Evolutionary conservation across 2,329 filamentous ascomycete species (phyloP).

Genomic region (Pseudogymnoascus sp.): DNA sequence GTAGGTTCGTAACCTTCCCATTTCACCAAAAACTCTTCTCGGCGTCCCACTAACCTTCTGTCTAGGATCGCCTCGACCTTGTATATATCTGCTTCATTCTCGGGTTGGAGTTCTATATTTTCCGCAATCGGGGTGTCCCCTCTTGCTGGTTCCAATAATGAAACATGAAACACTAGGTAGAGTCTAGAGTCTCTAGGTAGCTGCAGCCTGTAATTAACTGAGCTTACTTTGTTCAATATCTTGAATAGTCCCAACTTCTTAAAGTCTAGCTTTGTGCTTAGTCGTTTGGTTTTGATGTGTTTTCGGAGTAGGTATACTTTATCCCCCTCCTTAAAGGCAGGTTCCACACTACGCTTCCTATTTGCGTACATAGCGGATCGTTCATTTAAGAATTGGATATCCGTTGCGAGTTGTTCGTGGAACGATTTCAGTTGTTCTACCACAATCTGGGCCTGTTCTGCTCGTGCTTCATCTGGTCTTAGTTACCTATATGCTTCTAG

Average conservation of each 20-base stretch:
- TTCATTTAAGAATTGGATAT: not conserved
- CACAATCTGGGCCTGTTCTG: too few relatives aligned
- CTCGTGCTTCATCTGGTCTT: not conserved
- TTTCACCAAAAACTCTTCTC: not conserved
- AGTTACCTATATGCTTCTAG: not conserved
- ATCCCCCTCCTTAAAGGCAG: not conserved
- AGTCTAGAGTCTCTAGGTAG: not conserved
- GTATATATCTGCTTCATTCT: not conserved
- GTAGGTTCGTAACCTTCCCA: not conserved
- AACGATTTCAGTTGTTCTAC: too few relatives aligned
- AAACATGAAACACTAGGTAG: not conserved
- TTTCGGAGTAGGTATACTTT: not conserved
- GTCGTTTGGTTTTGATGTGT: not conserved
- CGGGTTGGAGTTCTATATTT: not conserved
- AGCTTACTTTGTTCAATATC: not conserved
- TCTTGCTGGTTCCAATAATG: not conserved
- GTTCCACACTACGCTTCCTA: not conserved
- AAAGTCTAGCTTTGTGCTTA: not conserved
- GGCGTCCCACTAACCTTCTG: too few relatives aligned
- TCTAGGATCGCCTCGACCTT: not conserved
- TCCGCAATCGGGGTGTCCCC: not conserved
- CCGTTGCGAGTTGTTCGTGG: not conserved
- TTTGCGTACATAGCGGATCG: not conserved
- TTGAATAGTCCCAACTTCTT: not conserved
- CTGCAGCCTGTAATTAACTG: not conserved